phyloP scores from a whole-genome alignment of 1,284 basidiomycete genomes.

The Xerocomus amazonicus region DNA sequence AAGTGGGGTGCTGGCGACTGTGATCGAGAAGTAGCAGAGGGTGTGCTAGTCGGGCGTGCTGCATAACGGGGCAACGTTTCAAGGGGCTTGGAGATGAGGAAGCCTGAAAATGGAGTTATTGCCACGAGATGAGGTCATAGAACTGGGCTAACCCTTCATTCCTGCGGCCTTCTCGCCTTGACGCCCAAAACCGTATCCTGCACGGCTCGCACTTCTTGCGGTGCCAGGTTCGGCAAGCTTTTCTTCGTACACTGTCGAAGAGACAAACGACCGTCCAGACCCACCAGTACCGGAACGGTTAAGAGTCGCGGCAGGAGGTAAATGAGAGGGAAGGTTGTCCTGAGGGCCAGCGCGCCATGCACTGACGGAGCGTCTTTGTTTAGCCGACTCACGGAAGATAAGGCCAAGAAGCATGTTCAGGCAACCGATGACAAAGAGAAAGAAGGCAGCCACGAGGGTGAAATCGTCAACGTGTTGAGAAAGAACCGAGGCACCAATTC shows the following conservation, averaged over 20 bases:
- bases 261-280: conserved; percentile 36
- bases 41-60: conserved; percentile 31
- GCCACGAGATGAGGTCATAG: conserved; percentile 1
- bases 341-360: conserved; percentile 57
- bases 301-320: conserved; percentile 31
- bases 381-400: conserved; percentile 64
- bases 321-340: conserved; percentile 50
- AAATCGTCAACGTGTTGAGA: conserved; percentile 84
- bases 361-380: conserved; percentile 56
- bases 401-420: conserved; percentile 78
- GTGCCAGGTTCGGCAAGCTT: conserved; percentile 32
- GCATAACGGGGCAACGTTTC: conserved; percentile 56
- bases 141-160: conserved; percentile 45
- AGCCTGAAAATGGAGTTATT: conserved; percentile 30
- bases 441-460: conserved; percentile 83
- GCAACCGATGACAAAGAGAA: conserved; percentile 82
- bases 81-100: conserved; percentile 52
- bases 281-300: conserved; percentile 27
- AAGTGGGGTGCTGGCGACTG: conserved; percentile 27
- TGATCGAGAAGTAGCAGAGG: conserved; percentile 16
- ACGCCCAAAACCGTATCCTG: conserved; percentile 61
- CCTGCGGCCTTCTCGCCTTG: conserved; percentile 76
- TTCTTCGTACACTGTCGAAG: conserved; percentile 37
- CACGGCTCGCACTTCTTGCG: conserved; percentile 32
- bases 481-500: conserved; percentile 77